Conservation (phyloP, 2,329 filamentous ascomycete genomes). For the Polychaeton citri region DNA sequence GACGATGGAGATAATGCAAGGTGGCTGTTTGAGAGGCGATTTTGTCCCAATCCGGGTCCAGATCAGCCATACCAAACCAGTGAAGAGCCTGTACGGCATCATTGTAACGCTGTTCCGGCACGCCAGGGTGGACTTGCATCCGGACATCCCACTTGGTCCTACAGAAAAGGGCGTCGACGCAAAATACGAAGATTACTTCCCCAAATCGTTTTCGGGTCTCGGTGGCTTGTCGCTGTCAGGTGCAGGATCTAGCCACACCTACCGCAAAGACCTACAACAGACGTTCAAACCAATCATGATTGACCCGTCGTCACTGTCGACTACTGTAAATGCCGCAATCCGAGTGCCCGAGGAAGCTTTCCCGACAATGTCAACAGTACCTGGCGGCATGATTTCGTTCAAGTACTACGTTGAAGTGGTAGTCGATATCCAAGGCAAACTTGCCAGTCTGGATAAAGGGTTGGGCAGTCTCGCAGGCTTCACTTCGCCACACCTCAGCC, state of each 20-base stretch:
- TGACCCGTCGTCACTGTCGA: conserved; percentile 63
- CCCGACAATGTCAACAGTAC: conserved; percentile 79
- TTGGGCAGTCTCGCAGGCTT: conserved; percentile 10
- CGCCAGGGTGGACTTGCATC: conserved; percentile 74
- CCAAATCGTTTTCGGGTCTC: conserved; percentile 73
- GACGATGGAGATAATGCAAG: conserved; percentile 67
- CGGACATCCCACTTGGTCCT: conserved; percentile 46
- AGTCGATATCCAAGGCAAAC: conserved; percentile 77
- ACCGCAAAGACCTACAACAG: conserved; percentile 87
- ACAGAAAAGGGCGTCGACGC: conserved; percentile 53
- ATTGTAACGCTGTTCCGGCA: conserved; percentile 88
- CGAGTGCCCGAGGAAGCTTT: conserved; percentile 83
- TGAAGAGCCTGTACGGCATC: conserved; percentile 84
- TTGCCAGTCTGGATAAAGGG: conserved; percentile 56
- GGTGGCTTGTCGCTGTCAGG: conserved; percentile 78
- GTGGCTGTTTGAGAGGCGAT: conserved; percentile 78
- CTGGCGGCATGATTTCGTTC: conserved; percentile 89
- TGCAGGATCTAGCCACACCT: conserved; percentile 77
- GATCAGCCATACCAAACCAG: conserved; percentile 75
- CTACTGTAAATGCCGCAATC: conserved; percentile 69
- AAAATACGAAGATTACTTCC: conserved; percentile 74
- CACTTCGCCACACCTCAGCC: not conserved
- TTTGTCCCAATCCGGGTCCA: conserved; percentile 64
- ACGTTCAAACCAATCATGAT: conserved; percentile 79
- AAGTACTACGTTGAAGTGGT: conserved; percentile 89